phyloP scores from a whole-genome alignment of 2,329 filamentous ascomycete species.

The Calonectria fujianensis region DNA sequence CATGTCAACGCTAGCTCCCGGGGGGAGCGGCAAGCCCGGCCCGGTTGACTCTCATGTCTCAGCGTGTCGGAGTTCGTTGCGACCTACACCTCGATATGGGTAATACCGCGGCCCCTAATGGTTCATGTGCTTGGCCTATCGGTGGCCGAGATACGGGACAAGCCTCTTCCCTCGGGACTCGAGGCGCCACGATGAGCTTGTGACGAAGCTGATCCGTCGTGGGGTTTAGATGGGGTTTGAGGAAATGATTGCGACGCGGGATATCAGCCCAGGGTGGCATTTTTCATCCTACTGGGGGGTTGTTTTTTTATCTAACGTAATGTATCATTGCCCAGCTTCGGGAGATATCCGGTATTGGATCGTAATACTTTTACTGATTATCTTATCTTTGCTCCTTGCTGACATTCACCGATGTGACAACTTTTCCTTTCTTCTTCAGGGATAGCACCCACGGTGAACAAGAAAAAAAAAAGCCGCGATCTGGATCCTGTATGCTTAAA shows the following conservation, averaged over 20 bases:
- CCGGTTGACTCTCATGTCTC: conserved; percentile 19
- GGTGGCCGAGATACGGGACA: background rate
- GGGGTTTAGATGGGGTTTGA: background rate
- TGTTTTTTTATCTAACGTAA: background rate
- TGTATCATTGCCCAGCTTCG: background rate
- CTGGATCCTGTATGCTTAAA: background rate
- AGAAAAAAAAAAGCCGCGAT: background rate
- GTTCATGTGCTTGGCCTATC: conserved; percentile 16
- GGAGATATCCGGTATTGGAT: background rate
- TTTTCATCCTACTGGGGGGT: background rate
- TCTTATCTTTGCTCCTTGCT: conserved; percentile 12
- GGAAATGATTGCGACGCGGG: conserved; percentile 6
- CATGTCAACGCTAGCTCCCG: conserved; percentile 15
- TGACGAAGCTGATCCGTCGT: background rate
- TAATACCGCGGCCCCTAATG: conserved; percentile 14
- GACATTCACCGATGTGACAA: conserved; percentile 17
- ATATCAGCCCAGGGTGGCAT: background rate
- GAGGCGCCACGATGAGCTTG: background rate
- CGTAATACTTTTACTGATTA: conserved; percentile 12
- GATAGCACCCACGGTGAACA: background rate
- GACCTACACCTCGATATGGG: conserved; percentile 12
- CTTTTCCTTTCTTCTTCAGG: background rate
- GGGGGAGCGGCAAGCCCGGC: conserved; percentile 23
- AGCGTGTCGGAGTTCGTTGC: conserved; percentile 13
- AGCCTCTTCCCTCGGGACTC: background rate